These are phyloP conservation scores for Setomelanomma holmii DNA, from an alignment of 2,329 filamentous ascomycete genomes.

Conservation along the genomic window DNA sequence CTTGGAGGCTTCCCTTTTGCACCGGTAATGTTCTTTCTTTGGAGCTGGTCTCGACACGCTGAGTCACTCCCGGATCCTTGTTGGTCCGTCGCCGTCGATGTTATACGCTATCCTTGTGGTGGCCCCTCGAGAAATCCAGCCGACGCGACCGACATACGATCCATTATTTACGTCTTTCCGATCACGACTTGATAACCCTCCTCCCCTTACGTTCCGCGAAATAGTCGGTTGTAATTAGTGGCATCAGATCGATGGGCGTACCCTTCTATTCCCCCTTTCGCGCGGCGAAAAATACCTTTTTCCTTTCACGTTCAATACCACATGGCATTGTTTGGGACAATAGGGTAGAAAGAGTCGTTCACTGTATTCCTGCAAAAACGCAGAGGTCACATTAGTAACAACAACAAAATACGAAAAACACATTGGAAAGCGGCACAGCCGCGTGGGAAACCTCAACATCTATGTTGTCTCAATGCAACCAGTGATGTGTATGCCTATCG, in stretches of 20 bases:
- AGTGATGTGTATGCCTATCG: no score
- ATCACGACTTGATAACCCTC: constrained; percentile 33
- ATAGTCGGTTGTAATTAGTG: constrained; percentile 49
- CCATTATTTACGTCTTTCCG: constrained; percentile 25
- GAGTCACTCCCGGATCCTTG: constrained; percentile 22
- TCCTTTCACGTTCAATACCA: constrained; percentile 33
- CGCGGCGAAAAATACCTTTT: constrained; percentile 33
- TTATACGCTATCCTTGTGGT: neutral
- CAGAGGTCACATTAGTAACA: constrained; percentile 26
- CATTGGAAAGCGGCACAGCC: constrained; percentile 28
- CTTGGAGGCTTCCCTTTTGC: constrained; percentile 28
- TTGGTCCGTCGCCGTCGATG: neutral
- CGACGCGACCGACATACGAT: constrained; percentile 11
- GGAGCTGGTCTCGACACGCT: constrained; percentile 24
- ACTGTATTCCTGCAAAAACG: constrained; percentile 32
- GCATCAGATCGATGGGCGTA: constrained; percentile 42
- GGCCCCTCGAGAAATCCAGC: neutral
- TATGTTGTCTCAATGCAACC: neutral
- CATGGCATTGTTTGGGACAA: constrained; percentile 30
- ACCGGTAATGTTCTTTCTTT: constrained; percentile 40
- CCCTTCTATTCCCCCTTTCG: constrained; percentile 27
- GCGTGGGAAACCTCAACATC: constrained; percentile 14
- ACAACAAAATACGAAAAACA: constrained; percentile 36
- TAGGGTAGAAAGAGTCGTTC: constrained; percentile 21
- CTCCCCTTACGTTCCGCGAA: constrained; percentile 34